phyloP scores from a whole-genome alignment of 108 stramenopile species.

The Pseudonitzschia delicatissima region DNA sequence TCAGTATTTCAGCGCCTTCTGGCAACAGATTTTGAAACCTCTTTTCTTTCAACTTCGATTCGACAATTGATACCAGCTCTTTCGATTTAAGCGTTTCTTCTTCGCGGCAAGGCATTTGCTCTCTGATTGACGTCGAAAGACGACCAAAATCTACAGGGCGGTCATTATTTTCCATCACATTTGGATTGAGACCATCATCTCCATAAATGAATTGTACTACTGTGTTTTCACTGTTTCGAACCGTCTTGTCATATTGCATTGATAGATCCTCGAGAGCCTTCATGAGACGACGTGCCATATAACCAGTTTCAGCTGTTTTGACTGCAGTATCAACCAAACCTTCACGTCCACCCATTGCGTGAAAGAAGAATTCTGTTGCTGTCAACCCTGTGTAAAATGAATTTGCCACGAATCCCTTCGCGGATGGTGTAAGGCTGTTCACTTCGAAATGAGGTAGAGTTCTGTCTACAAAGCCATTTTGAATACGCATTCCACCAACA shows the following conservation, averaged over 20 bases:
- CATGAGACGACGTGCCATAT: slow-evolving; percentile 99
- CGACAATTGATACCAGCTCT: slow-evolving; percentile 46
- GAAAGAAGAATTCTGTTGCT: slow-evolving; percentile 99
- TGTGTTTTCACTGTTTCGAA: slow-evolving; percentile 94
- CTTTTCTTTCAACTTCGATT: slow-evolving; percentile 42
- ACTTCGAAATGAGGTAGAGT: slow-evolving; percentile 91
- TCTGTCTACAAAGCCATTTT: slow-evolving; percentile 96
- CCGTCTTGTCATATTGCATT: slow-evolving; percentile 93
- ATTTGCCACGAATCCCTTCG: slow-evolving; percentile 97
- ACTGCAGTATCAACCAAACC: slow-evolving; percentile 99
- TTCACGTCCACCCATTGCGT: slow-evolving; percentile 98
- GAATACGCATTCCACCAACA: slow-evolving; percentile 96
- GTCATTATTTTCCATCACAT: slow-evolving; percentile 92
- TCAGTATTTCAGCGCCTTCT: slow-evolving; percentile 59
- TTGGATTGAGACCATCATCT: slow-evolving; percentile 96
- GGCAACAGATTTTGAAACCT: slow-evolving; percentile 70
- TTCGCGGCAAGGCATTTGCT: slow-evolving; percentile 53
- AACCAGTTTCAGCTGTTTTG: slow-evolving; percentile 99
- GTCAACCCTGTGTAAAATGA: slow-evolving; percentile 96
- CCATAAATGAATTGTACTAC: slow-evolving; percentile 98
- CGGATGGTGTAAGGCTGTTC: slow-evolving; percentile 86
- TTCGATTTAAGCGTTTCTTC: slow-evolving; percentile 47
- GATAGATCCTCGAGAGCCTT: slow-evolving; percentile 97
- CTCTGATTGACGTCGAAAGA: slow-evolving; percentile 55
- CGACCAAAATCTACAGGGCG: slow-evolving; percentile 83